Evolutionary conservation across 78 protist genomes (phyloP).

Genomic region (Guillardia theta): DNA sequence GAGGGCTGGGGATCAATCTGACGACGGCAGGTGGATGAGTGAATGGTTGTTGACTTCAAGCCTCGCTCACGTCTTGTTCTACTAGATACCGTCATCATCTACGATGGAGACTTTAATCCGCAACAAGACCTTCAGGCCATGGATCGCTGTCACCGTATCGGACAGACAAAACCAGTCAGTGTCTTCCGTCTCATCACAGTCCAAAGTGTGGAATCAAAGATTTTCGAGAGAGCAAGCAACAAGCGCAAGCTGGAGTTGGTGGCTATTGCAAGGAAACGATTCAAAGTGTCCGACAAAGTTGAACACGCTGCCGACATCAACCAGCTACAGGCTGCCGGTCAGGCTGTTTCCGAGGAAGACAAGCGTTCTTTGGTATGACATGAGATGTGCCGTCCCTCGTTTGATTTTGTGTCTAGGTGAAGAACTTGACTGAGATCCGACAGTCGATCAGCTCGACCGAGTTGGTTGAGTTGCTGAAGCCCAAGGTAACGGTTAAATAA

Average conservation of each 20-base stretch:
- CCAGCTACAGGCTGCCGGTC: background rate
- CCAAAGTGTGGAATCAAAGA: background rate
- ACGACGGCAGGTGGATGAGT: conserved; percentile 76
- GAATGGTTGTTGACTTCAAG: background rate
- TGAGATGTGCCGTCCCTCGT: background rate
- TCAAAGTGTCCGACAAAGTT: background rate
- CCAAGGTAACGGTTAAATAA: background rate
- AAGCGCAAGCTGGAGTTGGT: conserved; percentile 62
- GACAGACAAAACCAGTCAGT: conserved; percentile 61
- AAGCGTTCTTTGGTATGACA: background rate
- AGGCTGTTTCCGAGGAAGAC: background rate
- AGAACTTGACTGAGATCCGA: background rate
- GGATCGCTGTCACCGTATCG: conserved; percentile 66
- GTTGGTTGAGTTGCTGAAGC: background rate
- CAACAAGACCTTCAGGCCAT: conserved; percentile 73
- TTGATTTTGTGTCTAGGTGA: background rate
- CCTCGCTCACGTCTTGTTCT: background rate
- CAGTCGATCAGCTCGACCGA: background rate
- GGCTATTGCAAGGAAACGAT: conserved; percentile 30
- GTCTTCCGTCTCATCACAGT: background rate
- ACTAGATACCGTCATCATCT: conserved; percentile 11
- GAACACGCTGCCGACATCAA: background rate
- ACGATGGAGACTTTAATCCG: conserved; percentile 20
- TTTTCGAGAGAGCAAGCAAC: conserved; percentile 11
- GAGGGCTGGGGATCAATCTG: conserved; percentile 97